Evolutionary conservation across 495 filamentous ascomycete species (phyloP).

Genomic region (Penicillium lividum): DNA sequence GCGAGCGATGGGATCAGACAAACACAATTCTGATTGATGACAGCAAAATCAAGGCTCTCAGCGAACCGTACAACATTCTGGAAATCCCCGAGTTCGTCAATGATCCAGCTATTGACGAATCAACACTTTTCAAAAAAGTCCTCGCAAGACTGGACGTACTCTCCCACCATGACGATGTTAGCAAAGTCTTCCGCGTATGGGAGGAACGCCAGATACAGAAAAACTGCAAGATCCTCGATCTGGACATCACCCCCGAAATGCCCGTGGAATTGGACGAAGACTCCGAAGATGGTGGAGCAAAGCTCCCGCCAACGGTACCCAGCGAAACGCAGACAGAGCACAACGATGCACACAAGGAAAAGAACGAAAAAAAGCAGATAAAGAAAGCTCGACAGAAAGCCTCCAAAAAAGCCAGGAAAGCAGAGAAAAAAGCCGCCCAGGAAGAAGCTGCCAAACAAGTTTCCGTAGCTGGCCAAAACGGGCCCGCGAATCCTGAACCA

Average conservation of each 20-base stretch:
- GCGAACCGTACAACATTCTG: conserved; percentile 82
- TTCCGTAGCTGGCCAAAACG: background rate
- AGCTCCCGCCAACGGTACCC: conserved; percentile 3
- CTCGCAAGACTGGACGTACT: conserved; percentile 35
- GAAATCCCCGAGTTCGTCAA: conserved; percentile 72
- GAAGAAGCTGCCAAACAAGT: background rate
- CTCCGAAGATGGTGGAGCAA: conserved; percentile 23
- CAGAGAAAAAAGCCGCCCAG: background rate
- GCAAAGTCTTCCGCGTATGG: conserved; percentile 37
- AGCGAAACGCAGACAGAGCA: background rate
- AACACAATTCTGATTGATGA: conserved; percentile 94
- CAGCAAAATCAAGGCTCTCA: conserved; percentile 70
- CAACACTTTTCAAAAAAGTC: conserved; percentile 34
- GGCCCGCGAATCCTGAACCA: background rate
- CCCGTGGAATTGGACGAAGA: conserved; percentile 8
- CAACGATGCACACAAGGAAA: background rate
- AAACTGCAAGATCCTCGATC: conserved; percentile 26
- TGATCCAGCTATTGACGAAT: conserved; percentile 28
- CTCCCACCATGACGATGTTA: conserved; percentile 41
- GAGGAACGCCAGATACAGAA: conserved; percentile 16
- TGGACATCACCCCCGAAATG: conserved; percentile 17
- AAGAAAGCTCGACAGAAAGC: background rate
- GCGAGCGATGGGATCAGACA: conserved; percentile 66
- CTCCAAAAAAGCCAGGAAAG: background rate
- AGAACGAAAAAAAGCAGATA: no score